phyloP scores from a whole-genome alignment of 2,329 filamentous ascomycete species.

The Epichloe glyceriae region DNA sequence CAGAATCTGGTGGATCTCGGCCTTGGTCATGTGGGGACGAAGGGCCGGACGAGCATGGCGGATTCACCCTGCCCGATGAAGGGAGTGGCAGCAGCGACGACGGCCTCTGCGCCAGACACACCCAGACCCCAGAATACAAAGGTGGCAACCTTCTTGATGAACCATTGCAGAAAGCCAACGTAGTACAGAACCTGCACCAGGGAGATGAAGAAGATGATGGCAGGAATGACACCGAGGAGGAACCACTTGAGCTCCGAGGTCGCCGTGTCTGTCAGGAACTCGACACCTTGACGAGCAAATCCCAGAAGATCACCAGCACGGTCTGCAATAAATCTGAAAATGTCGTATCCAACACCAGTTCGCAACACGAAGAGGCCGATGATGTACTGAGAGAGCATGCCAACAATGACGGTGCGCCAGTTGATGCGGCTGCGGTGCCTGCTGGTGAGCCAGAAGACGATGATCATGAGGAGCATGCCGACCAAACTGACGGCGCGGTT shows the following conservation, averaged over 20 bases:
- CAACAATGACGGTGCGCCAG: conserved; percentile 75
- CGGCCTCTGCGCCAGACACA: conserved; percentile 84
- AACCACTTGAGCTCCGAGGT: conserved; percentile 50
- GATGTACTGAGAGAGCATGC: conserved; percentile 80
- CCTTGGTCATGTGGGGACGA: conserved; percentile 71
- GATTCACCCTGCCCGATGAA: conserved; percentile 94
- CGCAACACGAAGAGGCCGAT: conserved; percentile 80
- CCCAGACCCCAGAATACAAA: conserved; percentile 87
- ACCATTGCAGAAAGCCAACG: conserved; percentile 74
- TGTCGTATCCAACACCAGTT: conserved; percentile 70
- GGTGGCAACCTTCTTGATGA: conserved; percentile 71
- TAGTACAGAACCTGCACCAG: conserved; percentile 82
- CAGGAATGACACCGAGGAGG: conserved; percentile 66
- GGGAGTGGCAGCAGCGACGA: conserved; percentile 82
- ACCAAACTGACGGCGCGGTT: conserved; percentile 74
- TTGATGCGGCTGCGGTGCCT: conserved; percentile 48
- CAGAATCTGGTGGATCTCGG: conserved; percentile 88
- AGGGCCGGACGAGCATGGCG: conserved; percentile 81
- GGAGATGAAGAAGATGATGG: conserved; percentile 93
- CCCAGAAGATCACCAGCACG: conserved; percentile 62
- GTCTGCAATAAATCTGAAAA: conserved; percentile 77
- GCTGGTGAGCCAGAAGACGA: conserved; percentile 56
- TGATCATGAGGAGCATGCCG: conserved; percentile 60
- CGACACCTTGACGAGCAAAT: conserved; percentile 60
- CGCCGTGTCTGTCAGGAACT: conserved; percentile 42